Evolutionary conservation across 495 filamentous ascomycete genomes (phyloP).

Genomic region (Lasiosphaeris hirsuta): DNA sequence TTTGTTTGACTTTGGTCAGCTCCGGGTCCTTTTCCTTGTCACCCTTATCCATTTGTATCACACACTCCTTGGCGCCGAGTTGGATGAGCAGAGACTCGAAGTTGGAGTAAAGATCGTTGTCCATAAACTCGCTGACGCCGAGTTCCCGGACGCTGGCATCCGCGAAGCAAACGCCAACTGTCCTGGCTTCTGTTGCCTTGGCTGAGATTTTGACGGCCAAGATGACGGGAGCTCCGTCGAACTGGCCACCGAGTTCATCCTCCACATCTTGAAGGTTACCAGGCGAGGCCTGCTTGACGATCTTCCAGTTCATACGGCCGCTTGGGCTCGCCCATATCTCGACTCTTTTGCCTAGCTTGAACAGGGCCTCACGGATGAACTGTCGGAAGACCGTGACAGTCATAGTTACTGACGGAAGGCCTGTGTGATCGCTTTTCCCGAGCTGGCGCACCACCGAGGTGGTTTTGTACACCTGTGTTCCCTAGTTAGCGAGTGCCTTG

Average conservation of each 20-base stretch:
- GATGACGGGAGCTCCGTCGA: slow-evolving; percentile 89
- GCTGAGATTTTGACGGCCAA: slow-evolving; percentile 88
- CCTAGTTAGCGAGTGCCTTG: not conserved
- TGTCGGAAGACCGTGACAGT: slow-evolving; percentile 90
- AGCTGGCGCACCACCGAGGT: slow-evolving; percentile 91
- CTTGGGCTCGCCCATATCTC: slow-evolving; percentile 81
- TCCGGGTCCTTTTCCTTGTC: slow-evolving; percentile 80
- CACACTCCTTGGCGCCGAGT: slow-evolving; percentile 89
- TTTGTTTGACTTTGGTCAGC: slow-evolving; percentile 77
- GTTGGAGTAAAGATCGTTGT: slow-evolving; percentile 98
- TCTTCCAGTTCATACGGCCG: slow-evolving; percentile 83
- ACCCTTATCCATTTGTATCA: slow-evolving; percentile 69
- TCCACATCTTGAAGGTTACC: slow-evolving; percentile 97
- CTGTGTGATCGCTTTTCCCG: slow-evolving; percentile 74
- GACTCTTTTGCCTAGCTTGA: slow-evolving; percentile 81
- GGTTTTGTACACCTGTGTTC: slow-evolving; percentile 80
- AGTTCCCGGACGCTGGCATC: slow-evolving; percentile 96
- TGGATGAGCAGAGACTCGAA: slow-evolving; percentile 96
- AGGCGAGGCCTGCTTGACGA: slow-evolving; percentile 85
- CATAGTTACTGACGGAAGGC: slow-evolving; percentile 89
- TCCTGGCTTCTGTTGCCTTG: slow-evolving; percentile 78
- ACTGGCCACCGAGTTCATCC: slow-evolving; percentile 85
- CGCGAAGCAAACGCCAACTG: slow-evolving; percentile 94
- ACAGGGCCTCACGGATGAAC: slow-evolving; percentile 91
- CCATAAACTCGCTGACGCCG: slow-evolving; percentile 93